Evolutionary conservation across 129 eudicot species (phyloP), one percentile per base, ranked within the genome.

Genomic region (Chrysanthemum lavandulifolium): DNA sequence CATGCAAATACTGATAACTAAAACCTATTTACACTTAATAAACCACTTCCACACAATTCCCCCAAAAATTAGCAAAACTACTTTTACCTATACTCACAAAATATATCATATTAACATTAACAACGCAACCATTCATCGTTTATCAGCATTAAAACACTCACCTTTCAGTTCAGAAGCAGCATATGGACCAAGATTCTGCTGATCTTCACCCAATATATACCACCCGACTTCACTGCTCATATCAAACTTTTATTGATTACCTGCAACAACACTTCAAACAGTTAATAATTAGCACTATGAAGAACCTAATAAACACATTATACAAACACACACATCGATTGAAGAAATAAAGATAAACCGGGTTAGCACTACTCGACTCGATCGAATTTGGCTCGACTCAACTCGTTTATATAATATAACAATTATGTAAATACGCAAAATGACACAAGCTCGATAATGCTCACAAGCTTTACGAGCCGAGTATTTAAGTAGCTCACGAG

Each of bases 161-260:
- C 98, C 96, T 11, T 82, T 84, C 85, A 94, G 67, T 84, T 94
- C 98, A 55, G 89, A 66, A 31, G 84, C 72, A 21, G 98, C 82
- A 68, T 94, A 94, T 33, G 98, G 98, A 16, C 98, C 98, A 40
- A 94, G 33, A 15, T 76, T 86, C 68, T 94, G 96, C 67, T 87
- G 96, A 66, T 86, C 86, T 79, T 76, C 84, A 45, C 86, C 87
- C 25, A 90, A 85, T 69, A 94, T 84, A 78, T 81, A 94, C 98
- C 98, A 94, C 51, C 98, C 98, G 23, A 68, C 77, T 79, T 84
- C 90, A 74, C 84, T 73, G 45, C 56, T 65, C 82, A 78, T 71
- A 65, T 14, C 86, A 67, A 55, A 73, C 13, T 74, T 61, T 52
- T 27, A 47, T 10, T 4, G 18, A 65, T 72, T 67, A 65, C 82